A percentile compares a stretch with the other conserved stretches of the same genome.
phyloP scores from a whole-genome alignment of 352 stramenopile species.

The Phytopythium aichiense region DNA sequence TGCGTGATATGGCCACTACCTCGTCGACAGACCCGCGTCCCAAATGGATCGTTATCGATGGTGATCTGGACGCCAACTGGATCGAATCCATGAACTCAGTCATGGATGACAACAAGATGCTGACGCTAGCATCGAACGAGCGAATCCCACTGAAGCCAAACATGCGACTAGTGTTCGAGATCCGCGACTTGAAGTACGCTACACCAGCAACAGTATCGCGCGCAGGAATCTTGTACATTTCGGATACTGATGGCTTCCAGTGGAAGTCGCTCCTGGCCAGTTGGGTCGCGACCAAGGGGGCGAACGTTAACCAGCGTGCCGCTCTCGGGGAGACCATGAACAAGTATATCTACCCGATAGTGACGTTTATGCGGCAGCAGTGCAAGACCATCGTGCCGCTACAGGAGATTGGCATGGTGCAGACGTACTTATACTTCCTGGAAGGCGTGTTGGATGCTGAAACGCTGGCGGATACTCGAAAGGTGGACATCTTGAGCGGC shows the following conservation, averaged over 20 bases:
- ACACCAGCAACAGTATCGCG: slow-evolving; percentile 93
- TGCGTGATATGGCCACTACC: slow-evolving; percentile 86
- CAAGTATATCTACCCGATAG: slow-evolving; percentile 84
- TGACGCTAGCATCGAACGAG: slow-evolving; percentile 92
- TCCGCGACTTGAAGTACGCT: slow-evolving; percentile 92
- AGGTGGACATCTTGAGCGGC: slow-evolving; percentile 84
- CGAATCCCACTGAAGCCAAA: slow-evolving; percentile 93
- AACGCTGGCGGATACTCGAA: slow-evolving; percentile 51
- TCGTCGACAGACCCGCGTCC: slow-evolving; percentile 54
- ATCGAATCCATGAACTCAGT: slow-evolving; percentile 90
- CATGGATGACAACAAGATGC: slow-evolving; percentile 90
- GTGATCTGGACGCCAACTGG: slow-evolving; percentile 83
- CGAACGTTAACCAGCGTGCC: slow-evolving; percentile 46
- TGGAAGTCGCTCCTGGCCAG: slow-evolving; percentile 91
- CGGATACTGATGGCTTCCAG: slow-evolving; percentile 88
- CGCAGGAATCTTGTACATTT: slow-evolving; percentile 95
- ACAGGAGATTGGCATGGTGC: slow-evolving; percentile 90
- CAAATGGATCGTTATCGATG: slow-evolving; percentile 97
- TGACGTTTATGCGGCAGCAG: slow-evolving; percentile 85
- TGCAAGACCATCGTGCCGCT: slow-evolving; percentile 88
- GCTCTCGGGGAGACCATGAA: slow-evolving; percentile 61
- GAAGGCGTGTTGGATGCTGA: slow-evolving; percentile 79
- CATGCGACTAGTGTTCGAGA: slow-evolving; percentile 96
- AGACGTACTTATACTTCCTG: slow-evolving; percentile 91
- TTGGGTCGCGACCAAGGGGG: slow-evolving; percentile 81